phyloP scores from a whole-genome alignment of 257 asterid genomes.

The Nicotiana knightiana region DNA sequence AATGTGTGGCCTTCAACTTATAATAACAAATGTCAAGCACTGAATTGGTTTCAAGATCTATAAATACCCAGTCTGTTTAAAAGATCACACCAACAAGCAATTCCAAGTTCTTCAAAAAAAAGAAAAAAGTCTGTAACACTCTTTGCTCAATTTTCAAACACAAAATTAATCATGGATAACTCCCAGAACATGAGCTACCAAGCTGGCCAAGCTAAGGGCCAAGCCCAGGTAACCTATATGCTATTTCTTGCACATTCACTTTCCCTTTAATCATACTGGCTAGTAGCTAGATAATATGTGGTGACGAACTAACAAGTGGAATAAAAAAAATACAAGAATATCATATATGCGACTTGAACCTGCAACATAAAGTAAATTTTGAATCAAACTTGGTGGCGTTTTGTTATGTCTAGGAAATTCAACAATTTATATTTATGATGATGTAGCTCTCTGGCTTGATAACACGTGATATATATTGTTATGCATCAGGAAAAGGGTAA shows the following conservation, averaged over 20 bases:
- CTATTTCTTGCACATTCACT: background rate
- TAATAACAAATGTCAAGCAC: background rate
- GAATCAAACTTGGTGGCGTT: background rate
- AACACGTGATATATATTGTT: background rate
- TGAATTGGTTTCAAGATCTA: background rate
- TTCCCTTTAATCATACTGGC: background rate
- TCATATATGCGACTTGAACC: background rate
- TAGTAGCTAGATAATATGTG: background rate
- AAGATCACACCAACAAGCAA: background rate
- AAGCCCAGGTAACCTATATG: conserved; percentile 20
- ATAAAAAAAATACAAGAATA: background rate
- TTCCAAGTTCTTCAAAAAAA: background rate
- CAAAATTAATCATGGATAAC: conserved; percentile 8
- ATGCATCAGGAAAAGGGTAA: conserved; percentile 28
- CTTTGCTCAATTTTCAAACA: background rate
- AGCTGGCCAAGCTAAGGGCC: conserved; percentile 37
- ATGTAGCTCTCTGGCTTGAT: background rate
- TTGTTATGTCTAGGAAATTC: background rate
- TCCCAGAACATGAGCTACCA: conserved; percentile 22
- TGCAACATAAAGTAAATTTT: background rate
- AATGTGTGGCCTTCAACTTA: background rate
- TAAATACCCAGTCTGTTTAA: background rate
- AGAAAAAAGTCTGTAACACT: background rate
- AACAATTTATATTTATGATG: background rate
- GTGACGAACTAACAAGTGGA: background rate